Evolutionary conservation across 1,139 yeast species (phyloP).

Genomic region (Sugiyamaella castrensis): DNA sequence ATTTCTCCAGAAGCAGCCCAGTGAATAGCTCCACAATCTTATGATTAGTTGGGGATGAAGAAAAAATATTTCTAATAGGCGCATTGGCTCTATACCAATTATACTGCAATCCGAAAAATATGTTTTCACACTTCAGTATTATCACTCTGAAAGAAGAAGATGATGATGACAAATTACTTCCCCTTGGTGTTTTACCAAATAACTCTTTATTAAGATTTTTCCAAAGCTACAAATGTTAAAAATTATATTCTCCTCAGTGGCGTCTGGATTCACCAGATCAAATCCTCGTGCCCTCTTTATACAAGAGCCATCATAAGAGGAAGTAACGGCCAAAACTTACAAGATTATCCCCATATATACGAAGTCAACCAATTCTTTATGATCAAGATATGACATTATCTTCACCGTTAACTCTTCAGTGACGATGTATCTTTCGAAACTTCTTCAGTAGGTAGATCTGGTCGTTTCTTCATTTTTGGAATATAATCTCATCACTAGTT

Average conservation of each 20-base stretch:
- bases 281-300: no score
- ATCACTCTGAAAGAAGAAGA: background rate
- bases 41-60: no score
- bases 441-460: no score
- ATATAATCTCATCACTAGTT: no score
- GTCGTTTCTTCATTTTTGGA: no score
- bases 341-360: constrained; percentile 8
- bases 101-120: constrained; percentile 1
- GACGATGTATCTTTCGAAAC: background rate
- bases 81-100: constrained; percentile 11
- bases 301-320: no score
- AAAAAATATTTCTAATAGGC: background rate
- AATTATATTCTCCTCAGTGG: no score
- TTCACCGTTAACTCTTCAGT: constrained; percentile 8
- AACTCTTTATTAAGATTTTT: background rate
- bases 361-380: constrained; percentile 6
- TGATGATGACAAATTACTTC: background rate
- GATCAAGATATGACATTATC: constrained; percentile 8
- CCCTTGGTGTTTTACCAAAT: background rate
- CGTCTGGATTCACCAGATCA: no score
- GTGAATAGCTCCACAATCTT: no score
- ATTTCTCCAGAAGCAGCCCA: no score
- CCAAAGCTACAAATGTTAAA: no score
- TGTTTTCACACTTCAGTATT: constrained; percentile 4
- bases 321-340: no score